A percentile compares a stretch with the other conserved stretches of the same genome.
Conservation (phyloP, 805 yeast genomes). For the Yarrowia sp. region DNA sequence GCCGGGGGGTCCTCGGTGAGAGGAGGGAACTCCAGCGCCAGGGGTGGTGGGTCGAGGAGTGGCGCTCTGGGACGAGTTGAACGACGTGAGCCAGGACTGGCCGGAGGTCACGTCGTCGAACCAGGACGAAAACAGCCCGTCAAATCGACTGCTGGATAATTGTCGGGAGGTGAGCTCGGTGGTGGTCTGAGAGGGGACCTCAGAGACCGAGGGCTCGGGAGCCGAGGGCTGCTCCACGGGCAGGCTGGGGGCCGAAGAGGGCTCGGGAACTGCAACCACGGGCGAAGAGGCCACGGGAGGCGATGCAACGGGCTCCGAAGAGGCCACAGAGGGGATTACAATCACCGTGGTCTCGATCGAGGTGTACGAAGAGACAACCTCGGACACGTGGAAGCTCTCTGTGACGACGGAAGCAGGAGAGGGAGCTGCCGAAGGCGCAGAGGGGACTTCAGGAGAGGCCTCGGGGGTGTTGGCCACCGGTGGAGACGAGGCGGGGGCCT, state of each 20-base stretch:
- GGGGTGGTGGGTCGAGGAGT: conserved; percentile 32
- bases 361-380: conserved; percentile 10
- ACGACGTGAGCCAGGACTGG: conserved; percentile 33
- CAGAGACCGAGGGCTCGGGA: neutral
- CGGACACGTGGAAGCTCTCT: neutral
- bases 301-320: neutral
- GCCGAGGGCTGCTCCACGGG: neutral
- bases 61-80: conserved; percentile 24
- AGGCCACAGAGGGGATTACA: conserved; percentile 18
- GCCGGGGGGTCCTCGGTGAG: neutral
- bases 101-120: conserved; percentile 21
- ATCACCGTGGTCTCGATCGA: conserved; percentile 17
- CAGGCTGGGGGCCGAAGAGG: neutral
- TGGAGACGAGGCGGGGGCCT: neutral
- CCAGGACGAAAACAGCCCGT: conserved; percentile 24
- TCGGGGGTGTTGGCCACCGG: no score
- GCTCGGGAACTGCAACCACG: neutral
- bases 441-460: conserved; percentile 3
- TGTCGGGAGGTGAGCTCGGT: conserved; percentile 37
- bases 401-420: neutral
- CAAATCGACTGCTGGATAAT: conserved; percentile 17
- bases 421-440: neutral
- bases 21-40: conserved; percentile 10
- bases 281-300: conserved; percentile 11
- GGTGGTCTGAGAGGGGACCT: conserved; percentile 5